phyloP scores from a whole-genome alignment of 768 basidiomycete genomes.

The Holtermannia corniformis region DNA sequence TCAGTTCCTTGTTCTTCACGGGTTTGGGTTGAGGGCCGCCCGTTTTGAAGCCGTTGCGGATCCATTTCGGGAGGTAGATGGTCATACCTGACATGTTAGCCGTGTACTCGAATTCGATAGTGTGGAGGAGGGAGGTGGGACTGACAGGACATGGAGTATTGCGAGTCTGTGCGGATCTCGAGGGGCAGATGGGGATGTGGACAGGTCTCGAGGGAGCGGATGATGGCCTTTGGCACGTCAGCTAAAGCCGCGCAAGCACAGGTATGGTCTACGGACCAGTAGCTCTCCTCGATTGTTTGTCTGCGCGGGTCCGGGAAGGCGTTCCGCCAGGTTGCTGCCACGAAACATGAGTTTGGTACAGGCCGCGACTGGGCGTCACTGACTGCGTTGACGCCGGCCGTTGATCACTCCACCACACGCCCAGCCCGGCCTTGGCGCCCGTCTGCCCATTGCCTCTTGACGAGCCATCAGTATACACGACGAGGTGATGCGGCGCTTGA shows the following conservation, averaged over 20 bases:
- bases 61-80: conserved; percentile 64
- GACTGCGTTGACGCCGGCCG: conserved; percentile 24
- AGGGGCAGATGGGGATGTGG: conserved; percentile 51
- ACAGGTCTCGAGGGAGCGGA: conserved; percentile 66
- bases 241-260: background rate
- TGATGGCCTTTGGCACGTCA: conserved; percentile 56
- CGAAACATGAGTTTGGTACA: background rate
- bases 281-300: conserved; percentile 61
- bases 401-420: conserved; percentile 74
- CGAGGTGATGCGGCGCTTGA: conserved; percentile 12
- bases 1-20: conserved; percentile 65
- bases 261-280: conserved; percentile 49
- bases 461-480: conserved; percentile 82
- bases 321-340: conserved; percentile 64
- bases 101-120: background rate
- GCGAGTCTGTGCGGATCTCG: conserved; percentile 74
- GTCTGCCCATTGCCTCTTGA: conserved; percentile 69
- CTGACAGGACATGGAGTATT: conserved; percentile 70
- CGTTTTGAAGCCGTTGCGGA: conserved; percentile 36
- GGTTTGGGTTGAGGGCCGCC: conserved; percentile 44
- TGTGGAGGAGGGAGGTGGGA: background rate
- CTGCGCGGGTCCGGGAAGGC: conserved; percentile 39
- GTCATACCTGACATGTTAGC: conserved; percentile 50
- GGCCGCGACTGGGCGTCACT: too few species aligned
- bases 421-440: conserved; percentile 65